These are phyloP conservation scores for Euphrasia arctica DNA, from an alignment of 305 asterid species.

Conservation along the genomic window DNA sequence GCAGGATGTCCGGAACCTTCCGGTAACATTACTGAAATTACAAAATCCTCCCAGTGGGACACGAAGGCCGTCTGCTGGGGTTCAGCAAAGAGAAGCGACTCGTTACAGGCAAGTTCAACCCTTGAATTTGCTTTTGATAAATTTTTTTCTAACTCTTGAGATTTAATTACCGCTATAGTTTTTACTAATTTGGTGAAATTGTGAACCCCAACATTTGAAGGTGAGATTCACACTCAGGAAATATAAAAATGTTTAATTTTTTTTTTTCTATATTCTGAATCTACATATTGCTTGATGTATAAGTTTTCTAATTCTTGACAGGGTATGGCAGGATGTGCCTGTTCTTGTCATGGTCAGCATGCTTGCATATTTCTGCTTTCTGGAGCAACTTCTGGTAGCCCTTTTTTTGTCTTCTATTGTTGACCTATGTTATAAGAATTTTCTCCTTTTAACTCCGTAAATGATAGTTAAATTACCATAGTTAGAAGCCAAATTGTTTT, in stretches of 20 bases:
- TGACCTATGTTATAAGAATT: too few species aligned
- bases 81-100: constrained; percentile 55
- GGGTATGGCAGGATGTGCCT: constrained; percentile 96
- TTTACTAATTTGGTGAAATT: constrained; percentile 1
- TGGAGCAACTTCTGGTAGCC: constrained; percentile 96
- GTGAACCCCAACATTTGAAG: too few species aligned
- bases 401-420: constrained; percentile 1
- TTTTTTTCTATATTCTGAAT: constrained; percentile 8
- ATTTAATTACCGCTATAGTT: constrained; percentile 15
- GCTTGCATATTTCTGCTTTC: constrained; percentile 95
- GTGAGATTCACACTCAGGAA: background rate
- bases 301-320: constrained; percentile 27
- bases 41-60: constrained; percentile 59
- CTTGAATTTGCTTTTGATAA: background rate
- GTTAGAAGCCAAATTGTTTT: too few species aligned
- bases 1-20: constrained; percentile 87
- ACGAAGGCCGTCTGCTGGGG: constrained; percentile 48
- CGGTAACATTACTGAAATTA: constrained; percentile 74
- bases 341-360: constrained; percentile 97
- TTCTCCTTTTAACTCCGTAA: too few species aligned
- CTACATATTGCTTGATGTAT: constrained; percentile 12
- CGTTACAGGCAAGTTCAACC: constrained; percentile 68
- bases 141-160: constrained; percentile 14
- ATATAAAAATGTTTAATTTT: background rate
- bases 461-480: too few species aligned